Percentiles rank a stretch among this genome's conserved stretches.
Evolutionary conservation across 306 rosid species (phyloP).

Genomic region (Rubus parviflorus): DNA sequence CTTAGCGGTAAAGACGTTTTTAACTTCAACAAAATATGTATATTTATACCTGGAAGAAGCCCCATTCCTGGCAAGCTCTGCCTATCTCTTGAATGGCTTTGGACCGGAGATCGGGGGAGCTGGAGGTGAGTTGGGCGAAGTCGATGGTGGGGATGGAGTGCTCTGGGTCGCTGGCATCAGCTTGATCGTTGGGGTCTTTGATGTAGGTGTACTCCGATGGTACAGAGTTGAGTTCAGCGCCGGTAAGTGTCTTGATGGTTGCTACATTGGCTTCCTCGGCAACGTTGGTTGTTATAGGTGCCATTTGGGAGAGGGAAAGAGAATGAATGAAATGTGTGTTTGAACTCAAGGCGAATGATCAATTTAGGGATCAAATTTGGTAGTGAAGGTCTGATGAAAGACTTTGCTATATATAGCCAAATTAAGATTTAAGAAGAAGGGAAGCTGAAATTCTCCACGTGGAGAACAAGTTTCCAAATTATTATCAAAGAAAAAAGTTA

Average conservation of each 20-base stretch:
- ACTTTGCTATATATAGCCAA: too few relatives aligned
- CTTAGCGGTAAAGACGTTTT: too few relatives aligned
- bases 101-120: constrained; percentile 21
- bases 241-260: constrained; percentile 41
- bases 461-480: too few relatives aligned
- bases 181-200: not conserved
- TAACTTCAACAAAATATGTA: too few relatives aligned
- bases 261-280: constrained; percentile 5
- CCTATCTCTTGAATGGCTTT: not conserved
- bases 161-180: constrained; percentile 5
- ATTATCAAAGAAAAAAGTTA: too few relatives aligned
- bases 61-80: not conserved
- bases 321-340: too few relatives aligned
- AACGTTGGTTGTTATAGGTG: not conserved
- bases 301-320: not conserved
- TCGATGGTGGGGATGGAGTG: constrained; percentile 3
- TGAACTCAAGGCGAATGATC: too few relatives aligned
- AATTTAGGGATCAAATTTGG: too few relatives aligned
- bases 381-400: too few relatives aligned
- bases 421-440: too few relatives aligned
- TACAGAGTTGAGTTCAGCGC: constrained; percentile 8
- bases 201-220: not conserved
- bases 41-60: not conserved
- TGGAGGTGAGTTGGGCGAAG: not conserved
- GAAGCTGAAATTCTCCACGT: too few relatives aligned